Evolutionary conservation across 1,284 basidiomycete species (phyloP), one percentile per base, ranked within the genome.

Genomic region (Naganishia cerealis): DNA sequence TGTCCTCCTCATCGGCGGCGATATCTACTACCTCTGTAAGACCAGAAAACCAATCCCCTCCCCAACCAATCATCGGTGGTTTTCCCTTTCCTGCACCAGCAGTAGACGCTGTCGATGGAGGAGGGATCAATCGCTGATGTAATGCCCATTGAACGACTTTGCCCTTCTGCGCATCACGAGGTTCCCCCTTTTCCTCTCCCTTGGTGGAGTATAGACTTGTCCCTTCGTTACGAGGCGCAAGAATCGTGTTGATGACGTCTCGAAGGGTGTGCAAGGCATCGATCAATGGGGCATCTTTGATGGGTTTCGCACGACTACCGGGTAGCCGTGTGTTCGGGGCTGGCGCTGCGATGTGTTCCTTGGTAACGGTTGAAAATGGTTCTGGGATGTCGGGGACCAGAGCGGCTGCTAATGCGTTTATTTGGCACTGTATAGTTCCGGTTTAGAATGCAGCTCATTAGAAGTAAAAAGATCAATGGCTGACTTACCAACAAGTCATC

Each of bases 1-100:
- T 33, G 2, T 33, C 3, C 16, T 58, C 53, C 21, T 9, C 39
- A 7, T 46, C 58, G 29, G 48, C 24, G 8, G 8, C 55, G 10
- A 33, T 33, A 57, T 57, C 52, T 7, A 42, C 50, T 0, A 43
- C 38, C 21, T 55, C 67, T 12, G 56, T 38, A 18, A 33, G 21
- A 54, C 52, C 56, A 15, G 67, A 63, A 33, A 68, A 68, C 67
- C 67, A 68, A 53, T 68, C 67, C 36, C 38, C 43, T 24, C 42
- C 50, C 7, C 54, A 24, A 13, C 52, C 21, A n/a, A 26, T 38
- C 24, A 54, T 42, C 36, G 29, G 33, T 2, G 52, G 6, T 33
- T 36, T 24, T 36, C 26, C 21, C n/a, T 43, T 33, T 26, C 13
- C 62, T 12, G 38, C 39, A 38, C 52, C 26, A 12, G 18, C 59